Evolutionary conservation across 257 asterid species (phyloP), one percentile per base, ranked within the genome.

Genomic region (Solanum chiquidenum): DNA sequence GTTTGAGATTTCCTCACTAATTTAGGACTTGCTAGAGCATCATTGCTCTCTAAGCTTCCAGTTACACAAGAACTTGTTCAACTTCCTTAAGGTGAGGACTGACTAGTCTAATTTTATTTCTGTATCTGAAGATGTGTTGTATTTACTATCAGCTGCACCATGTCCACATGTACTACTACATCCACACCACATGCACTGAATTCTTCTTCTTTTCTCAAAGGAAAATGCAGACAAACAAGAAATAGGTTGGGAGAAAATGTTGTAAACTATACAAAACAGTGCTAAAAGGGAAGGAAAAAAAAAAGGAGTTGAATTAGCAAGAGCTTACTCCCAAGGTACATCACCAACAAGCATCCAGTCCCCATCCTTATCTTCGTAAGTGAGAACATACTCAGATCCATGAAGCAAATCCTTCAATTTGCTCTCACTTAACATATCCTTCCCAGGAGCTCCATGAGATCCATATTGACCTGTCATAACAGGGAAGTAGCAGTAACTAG

Each of bases 281-380:
- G 52, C 33, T 75, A 23, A 75, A 37, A 9, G 2, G 79, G 6
- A 72, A 31, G n/a, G 44, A 72, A 72, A 64, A 64, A 6, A 27
- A 35, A 35, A 5, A 11, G 9, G 52, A 37, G 49, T 75, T 21
- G 5, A 69, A 40, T 55, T 40, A 46, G 87, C 9, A n/a, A n/a
- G 86, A 88, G 68, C 94, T 93, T 91, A 94, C 98, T 92, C 96
- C 98, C 98, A 94, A 18, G 96, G 98, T 23, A 93, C 98, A 92
- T 94, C 98, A 62, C 97, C 95, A 20, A 94, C 95, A 68, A 94
- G 97, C 97, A 94, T 94, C 97, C 96, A 93, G 88, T 94, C 98
- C 37, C 94, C 95, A 92, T 94, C 96, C 88, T 93, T 93, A 88
- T 94, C 98, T 93, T 94, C 95, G n/a, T 92, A 94, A 6, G 98